Conservation (phyloP, 768 basidiomycete species). For the Leccinum subgranulosum region DNA sequence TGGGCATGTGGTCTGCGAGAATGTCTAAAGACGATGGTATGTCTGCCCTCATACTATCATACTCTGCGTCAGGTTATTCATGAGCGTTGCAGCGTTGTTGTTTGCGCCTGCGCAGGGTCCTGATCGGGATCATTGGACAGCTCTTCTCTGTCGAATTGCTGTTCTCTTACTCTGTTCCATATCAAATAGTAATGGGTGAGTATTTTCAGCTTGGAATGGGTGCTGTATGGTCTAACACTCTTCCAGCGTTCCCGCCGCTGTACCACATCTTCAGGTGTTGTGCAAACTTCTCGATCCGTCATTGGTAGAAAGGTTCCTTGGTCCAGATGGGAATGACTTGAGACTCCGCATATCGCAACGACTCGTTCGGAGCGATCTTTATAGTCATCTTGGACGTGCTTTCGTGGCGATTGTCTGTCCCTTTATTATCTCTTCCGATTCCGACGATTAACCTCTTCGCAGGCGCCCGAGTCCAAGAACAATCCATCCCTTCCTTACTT, state of each 20-base stretch:
- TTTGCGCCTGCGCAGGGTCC: slow-evolving; percentile 38
- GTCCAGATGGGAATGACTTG: slow-evolving; percentile 30
- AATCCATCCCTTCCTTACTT: slow-evolving; percentile 27
- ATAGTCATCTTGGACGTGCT: slow-evolving; percentile 26
- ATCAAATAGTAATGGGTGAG: slow-evolving; percentile 50
- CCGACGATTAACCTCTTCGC: neutral
- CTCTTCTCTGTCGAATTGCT: slow-evolving; percentile 50
- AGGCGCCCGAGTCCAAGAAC: slow-evolving; percentile 60
- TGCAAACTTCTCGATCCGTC: slow-evolving; percentile 40
- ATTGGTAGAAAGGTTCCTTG: slow-evolving; percentile 12
- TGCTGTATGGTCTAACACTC: neutral
- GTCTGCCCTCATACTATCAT: neutral
- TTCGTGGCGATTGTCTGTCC: slow-evolving; percentile 46
- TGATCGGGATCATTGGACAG: slow-evolving; percentile 53
- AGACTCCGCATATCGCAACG: slow-evolving; percentile 40
- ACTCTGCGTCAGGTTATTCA: neutral
- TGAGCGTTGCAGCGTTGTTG: slow-evolving; percentile 33
- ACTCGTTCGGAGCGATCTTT: slow-evolving; percentile 46
- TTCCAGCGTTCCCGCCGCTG: slow-evolving; percentile 46
- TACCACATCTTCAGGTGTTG: slow-evolving; percentile 50
- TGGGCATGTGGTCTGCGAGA: slow-evolving; percentile 32
- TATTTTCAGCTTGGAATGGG: slow-evolving; percentile 1
- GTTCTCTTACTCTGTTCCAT: slow-evolving; percentile 52
- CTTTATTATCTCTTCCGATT: neutral
- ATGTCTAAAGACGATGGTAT: slow-evolving; percentile 21